Evolutionary conservation across 768 basidiomycete genomes (phyloP).

Genomic region (Tulasnella sp.): DNA sequence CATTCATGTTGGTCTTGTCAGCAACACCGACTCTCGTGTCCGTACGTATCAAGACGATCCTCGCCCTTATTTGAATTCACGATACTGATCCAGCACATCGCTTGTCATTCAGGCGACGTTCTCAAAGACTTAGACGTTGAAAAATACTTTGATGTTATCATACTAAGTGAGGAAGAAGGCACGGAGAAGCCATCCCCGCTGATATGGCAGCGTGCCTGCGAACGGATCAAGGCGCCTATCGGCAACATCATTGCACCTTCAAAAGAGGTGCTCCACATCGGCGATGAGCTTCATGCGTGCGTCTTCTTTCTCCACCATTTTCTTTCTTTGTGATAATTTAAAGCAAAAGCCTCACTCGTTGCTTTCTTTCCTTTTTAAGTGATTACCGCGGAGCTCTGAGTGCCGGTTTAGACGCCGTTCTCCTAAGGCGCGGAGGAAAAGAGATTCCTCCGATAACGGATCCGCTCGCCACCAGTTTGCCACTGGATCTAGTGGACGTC

Average conservation of each 20-base stretch:
- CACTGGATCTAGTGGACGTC: background rate
- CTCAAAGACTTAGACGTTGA: conserved; percentile 52
- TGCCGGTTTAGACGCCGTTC: conserved; percentile 46
- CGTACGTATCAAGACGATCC: conserved; percentile 33
- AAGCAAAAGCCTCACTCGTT: background rate
- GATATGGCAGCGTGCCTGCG: conserved; percentile 44
- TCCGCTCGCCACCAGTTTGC: too few relatives aligned
- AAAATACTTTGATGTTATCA: conserved; percentile 37
- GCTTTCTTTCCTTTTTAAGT: conserved; percentile 28
- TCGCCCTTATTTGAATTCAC: too few relatives aligned
- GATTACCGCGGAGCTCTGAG: conserved; percentile 52
- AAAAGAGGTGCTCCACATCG: conserved; percentile 53
- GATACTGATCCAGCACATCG: background rate
- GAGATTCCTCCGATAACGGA: background rate
- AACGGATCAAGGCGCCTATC: conserved; percentile 19
- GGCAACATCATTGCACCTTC: conserved; percentile 15
- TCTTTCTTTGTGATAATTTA: background rate
- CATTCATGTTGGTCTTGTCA: conserved; percentile 47
- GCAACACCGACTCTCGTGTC: conserved; percentile 64
- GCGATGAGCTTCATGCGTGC: conserved; percentile 60
- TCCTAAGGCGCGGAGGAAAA: conserved; percentile 40
- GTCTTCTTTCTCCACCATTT: conserved; percentile 18
- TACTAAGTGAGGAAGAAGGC: conserved; percentile 61
- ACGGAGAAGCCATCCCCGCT: conserved; percentile 54
- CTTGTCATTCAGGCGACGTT: conserved; percentile 29